A percentile compares a stretch with the other conserved stretches of the same genome.
Conservation (phyloP, 192 early-diverging fungal genomes). For the Backusella tuberculispora region DNA sequence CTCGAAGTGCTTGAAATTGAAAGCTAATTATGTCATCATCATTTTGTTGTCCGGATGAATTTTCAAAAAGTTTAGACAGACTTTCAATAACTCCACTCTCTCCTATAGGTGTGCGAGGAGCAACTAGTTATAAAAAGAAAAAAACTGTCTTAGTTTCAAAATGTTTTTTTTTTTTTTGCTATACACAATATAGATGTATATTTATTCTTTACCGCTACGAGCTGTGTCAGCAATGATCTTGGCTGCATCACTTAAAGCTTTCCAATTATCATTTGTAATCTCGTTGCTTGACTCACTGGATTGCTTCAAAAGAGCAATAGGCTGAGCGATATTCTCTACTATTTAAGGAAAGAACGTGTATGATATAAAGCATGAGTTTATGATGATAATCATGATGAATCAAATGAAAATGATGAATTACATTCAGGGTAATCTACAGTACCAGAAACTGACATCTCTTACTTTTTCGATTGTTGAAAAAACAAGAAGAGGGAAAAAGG, state of each 20-base stretch:
- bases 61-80: slow-evolving; percentile 41
- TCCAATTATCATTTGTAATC: not conserved
- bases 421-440: not conserved
- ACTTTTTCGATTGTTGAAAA: not conserved
- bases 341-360: not conserved
- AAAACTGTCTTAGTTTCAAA: not conserved
- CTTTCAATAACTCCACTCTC: slow-evolving; percentile 42
- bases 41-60: slow-evolving; percentile 23
- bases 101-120: slow-evolving; percentile 50
- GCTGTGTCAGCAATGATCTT: slow-evolving; percentile 16
- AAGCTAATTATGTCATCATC: slow-evolving; percentile 15
- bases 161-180: not conserved
- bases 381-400: not conserved
- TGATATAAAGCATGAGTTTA: not conserved
- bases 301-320: slow-evolving; percentile 4
- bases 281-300: not conserved
- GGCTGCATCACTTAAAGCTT: not conserved
- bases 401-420: not conserved
- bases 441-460: not conserved
- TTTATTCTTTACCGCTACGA: slow-evolving; percentile 21
- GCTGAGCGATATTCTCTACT: not conserved
- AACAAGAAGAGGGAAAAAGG: not conserved
- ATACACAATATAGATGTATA: not conserved
- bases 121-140: slow-evolving; percentile 31
- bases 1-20: slow-evolving; percentile 50